A percentile compares a stretch with the other conserved stretches of the same genome.
These are phyloP conservation scores for Termitomyces sp. DNA, from an alignment of 768 basidiomycete species.

Conservation along the genomic window DNA sequence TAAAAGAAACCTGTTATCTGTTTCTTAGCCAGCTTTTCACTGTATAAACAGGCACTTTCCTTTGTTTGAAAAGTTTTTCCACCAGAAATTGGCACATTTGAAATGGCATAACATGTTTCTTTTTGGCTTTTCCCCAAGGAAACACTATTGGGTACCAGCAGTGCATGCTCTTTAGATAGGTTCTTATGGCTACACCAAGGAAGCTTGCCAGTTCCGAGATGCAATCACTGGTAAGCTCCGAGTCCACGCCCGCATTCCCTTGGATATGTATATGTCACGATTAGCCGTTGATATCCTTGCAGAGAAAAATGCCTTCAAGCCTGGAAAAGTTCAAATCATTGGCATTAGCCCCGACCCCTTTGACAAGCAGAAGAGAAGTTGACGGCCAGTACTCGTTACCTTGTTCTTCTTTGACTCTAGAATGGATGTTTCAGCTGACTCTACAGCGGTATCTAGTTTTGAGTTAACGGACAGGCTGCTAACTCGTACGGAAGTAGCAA, in stretches of 20 bases:
- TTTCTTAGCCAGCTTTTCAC: no score
- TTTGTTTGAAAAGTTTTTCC: no score
- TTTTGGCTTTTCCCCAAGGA: no score
- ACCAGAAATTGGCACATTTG: no score
- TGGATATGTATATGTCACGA: background rate
- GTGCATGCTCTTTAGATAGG: no score
- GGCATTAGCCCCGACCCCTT: conserved; percentile 73
- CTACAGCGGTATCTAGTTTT: conserved; percentile 67
- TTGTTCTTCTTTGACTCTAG: no score
- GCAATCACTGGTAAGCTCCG: conserved; percentile 56
- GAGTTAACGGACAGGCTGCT: conserved; percentile 61
- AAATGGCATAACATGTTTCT: no score
- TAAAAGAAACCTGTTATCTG: no score
- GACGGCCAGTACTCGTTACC: conserved; percentile 35
- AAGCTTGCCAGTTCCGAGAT: conserved; percentile 81
- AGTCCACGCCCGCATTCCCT: background rate
- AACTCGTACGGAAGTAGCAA: conserved; percentile 64
- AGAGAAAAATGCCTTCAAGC: conserved; percentile 65
- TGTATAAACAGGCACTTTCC: no score
- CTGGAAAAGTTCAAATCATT: conserved; percentile 57
- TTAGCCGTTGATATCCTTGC: background rate
- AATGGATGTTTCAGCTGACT: background rate
- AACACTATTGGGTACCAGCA: no score
- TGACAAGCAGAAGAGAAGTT: conserved; percentile 67
- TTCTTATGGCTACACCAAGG: conserved; percentile 72